These are phyloP conservation scores for Halteria grandinella DNA, from an alignment of 73 alveolate genomes.

Conservation along the genomic window DNA sequence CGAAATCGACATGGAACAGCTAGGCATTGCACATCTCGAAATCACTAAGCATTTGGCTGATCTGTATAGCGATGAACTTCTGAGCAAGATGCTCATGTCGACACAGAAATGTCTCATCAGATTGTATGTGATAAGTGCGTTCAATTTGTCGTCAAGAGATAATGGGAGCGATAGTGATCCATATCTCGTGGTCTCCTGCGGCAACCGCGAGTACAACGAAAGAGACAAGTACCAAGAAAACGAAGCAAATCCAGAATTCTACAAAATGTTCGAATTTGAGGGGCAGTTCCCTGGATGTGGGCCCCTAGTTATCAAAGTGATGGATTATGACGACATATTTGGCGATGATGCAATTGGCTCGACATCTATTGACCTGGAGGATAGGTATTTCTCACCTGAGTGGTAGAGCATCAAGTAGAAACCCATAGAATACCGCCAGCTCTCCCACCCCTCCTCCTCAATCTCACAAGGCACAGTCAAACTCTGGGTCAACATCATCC, in stretches of 20 bases:
- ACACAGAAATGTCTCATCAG: conserved; percentile 79
- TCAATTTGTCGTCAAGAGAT: conserved; percentile 93
- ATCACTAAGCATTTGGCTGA: conserved; percentile 46
- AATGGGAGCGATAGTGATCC: conserved; percentile 94
- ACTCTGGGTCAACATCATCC: conserved; percentile 92
- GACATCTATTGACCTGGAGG: conserved; percentile 96
- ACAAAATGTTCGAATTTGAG: conserved; percentile 83
- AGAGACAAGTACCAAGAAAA: conserved; percentile 74
- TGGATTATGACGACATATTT: conserved; percentile 95
- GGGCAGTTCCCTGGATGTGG: conserved; percentile 96
- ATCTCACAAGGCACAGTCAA: conserved; percentile 91
- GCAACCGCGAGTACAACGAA: conserved; percentile 81
- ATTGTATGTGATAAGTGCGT: conserved; percentile 83
- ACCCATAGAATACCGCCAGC: conserved; percentile 94
- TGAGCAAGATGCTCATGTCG: conserved; percentile 63
- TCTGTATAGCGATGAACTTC: conserved; percentile 41
- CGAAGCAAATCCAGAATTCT: conserved; percentile 89
- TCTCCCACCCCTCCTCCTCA: conserved; percentile 86
- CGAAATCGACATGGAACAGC: background rate
- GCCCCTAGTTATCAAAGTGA: conserved; percentile 80
- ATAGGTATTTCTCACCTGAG: conserved; percentile 92
- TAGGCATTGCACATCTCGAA: conserved; percentile 39
- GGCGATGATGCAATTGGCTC: conserved; percentile 95
- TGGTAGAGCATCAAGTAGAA: conserved; percentile 90
- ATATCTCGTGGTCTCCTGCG: conserved; percentile 86